Percentiles rank a stretch among this genome's conserved stretches.
phyloP scores from a whole-genome alignment of 805 yeast genomes.

The Suhomyces faveliae region DNA sequence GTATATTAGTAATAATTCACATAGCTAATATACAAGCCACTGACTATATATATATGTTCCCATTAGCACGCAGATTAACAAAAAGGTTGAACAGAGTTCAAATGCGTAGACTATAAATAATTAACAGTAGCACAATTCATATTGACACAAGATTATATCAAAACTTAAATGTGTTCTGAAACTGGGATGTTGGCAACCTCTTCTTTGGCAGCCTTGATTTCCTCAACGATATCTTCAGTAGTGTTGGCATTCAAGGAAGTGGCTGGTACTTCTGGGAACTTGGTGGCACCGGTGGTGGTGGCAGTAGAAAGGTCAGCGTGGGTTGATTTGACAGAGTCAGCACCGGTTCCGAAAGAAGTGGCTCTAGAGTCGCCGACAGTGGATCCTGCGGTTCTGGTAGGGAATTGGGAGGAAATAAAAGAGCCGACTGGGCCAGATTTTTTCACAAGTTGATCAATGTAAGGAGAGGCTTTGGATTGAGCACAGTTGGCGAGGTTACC shows the following conservation, averaged over 20 bases:
- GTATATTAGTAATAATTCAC: slow-evolving; percentile 4
- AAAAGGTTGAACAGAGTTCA: slow-evolving; percentile 5
- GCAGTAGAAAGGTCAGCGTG: slow-evolving; percentile 19
- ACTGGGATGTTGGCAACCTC: slow-evolving; percentile 2
- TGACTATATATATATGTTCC: slow-evolving; percentile 3
- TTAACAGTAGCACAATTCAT: neutral
- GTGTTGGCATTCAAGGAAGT: slow-evolving; percentile 13
- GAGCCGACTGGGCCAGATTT: slow-evolving; percentile 67
- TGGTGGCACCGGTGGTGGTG: slow-evolving; percentile 33
- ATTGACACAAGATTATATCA: neutral
- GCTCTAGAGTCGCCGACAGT: slow-evolving; percentile 48
- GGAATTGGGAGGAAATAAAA: slow-evolving; percentile 55
- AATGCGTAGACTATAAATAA: neutral
- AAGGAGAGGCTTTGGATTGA: slow-evolving; percentile 52
- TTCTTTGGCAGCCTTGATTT: slow-evolving; percentile 7
- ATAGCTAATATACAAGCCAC: slow-evolving; percentile 4
- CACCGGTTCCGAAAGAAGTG: slow-evolving; percentile 16
- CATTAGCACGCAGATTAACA: slow-evolving; percentile 2
- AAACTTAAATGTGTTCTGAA: slow-evolving; percentile 5
- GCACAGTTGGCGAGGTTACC: slow-evolving; percentile 39
- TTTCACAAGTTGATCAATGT: slow-evolving; percentile 52
- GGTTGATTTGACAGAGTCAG: slow-evolving; percentile 36
- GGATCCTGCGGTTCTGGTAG: slow-evolving; percentile 69
- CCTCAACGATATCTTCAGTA: slow-evolving; percentile 12
- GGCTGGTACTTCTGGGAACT: slow-evolving; percentile 44